These are phyloP conservation scores for Fusarium guadeloupense DNA, from an alignment of 2,329 filamentous ascomycete species.

Conservation along the genomic window DNA sequence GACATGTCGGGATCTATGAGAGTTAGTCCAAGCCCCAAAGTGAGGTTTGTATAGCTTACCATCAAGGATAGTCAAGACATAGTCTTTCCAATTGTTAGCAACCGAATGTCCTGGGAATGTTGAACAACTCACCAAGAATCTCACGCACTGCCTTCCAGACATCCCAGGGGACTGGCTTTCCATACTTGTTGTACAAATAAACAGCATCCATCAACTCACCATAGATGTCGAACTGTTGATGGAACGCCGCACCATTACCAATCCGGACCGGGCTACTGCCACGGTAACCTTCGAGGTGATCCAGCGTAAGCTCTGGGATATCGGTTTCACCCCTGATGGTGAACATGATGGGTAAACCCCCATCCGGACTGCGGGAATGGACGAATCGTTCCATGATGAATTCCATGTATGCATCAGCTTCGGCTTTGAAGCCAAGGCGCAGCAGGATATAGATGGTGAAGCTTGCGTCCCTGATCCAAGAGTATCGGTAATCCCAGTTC, in stretches of 20 bases:
- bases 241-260: slow-evolving; percentile 79
- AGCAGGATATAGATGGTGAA: slow-evolving; percentile 83
- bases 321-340: slow-evolving; percentile 79
- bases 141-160: slow-evolving; percentile 77
- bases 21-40: neutral
- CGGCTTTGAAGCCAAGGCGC: slow-evolving; percentile 77
- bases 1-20: slow-evolving; percentile 75
- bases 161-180: slow-evolving; percentile 79
- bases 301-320: slow-evolving; percentile 74
- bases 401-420: slow-evolving; percentile 80
- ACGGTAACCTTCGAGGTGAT: slow-evolving; percentile 77
- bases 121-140: slow-evolving; percentile 60
- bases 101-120: fast-evolving
- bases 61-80: slow-evolving; percentile 73
- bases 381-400: slow-evolving; percentile 79
- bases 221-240: slow-evolving; percentile 82
- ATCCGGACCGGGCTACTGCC: slow-evolving; percentile 77
- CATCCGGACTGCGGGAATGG: slow-evolving; percentile 66
- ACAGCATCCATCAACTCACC: slow-evolving; percentile 81
- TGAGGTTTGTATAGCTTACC: slow-evolving; percentile 47
- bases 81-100: slow-evolving; percentile 55
- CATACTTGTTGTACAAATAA: slow-evolving; percentile 82
- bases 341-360: slow-evolving; percentile 81
- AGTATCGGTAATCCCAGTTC: slow-evolving; percentile 80
- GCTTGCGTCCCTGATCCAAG: slow-evolving; percentile 79